Percentiles rank a stretch among this genome's conserved stretches.
Evolutionary conservation across 148 eudicot genomes (phyloP).

Genomic region (Pharnaceum exiguum): DNA sequence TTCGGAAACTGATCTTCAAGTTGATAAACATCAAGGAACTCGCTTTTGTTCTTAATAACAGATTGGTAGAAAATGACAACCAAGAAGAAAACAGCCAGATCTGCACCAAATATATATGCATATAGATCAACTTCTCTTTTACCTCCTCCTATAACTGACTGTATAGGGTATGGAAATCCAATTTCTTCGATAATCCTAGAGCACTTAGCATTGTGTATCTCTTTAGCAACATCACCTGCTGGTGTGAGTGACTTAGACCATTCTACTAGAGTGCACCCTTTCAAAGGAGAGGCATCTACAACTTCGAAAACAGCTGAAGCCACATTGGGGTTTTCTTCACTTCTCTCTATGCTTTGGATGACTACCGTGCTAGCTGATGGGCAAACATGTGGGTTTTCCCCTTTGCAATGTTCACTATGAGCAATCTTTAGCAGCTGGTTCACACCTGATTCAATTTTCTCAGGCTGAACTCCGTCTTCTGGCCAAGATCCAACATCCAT

Average conservation of each 20-base stretch:
- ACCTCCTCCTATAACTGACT: slow-evolving; percentile 94
- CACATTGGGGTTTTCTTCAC: slow-evolving; percentile 60
- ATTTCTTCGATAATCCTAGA: slow-evolving; percentile 58
- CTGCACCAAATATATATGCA: slow-evolving; percentile 94
- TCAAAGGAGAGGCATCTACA: slow-evolving; percentile 66
- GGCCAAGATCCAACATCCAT: slow-evolving; percentile 91
- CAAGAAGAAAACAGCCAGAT: slow-evolving; percentile 88
- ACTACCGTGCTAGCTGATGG: slow-evolving; percentile 75
- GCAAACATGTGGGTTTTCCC: slow-evolving; percentile 39
- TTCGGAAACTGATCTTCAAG: slow-evolving; percentile 98
- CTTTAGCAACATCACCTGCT: slow-evolving; percentile 94
- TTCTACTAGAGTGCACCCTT: slow-evolving; percentile 46
- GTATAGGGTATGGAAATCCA: slow-evolving; percentile 74
- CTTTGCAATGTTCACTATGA: slow-evolving; percentile 72
- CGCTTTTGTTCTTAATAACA: slow-evolving; percentile 85
- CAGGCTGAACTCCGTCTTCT: slow-evolving; percentile 94
- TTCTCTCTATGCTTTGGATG: slow-evolving; percentile 91
- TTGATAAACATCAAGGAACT: slow-evolving; percentile 94
- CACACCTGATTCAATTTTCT: slow-evolving; percentile 81
- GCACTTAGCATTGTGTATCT: slow-evolving; percentile 62
- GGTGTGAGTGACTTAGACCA: slow-evolving; percentile 83
- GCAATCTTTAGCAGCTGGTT: slow-evolving; percentile 68
- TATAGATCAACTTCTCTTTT: slow-evolving; percentile 93
- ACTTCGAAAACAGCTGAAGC: slow-evolving; percentile 95
- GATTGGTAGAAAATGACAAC: slow-evolving; percentile 91